Evolutionary conservation across 306 rosid species (phyloP).

Genomic region (Malus domestica): DNA sequence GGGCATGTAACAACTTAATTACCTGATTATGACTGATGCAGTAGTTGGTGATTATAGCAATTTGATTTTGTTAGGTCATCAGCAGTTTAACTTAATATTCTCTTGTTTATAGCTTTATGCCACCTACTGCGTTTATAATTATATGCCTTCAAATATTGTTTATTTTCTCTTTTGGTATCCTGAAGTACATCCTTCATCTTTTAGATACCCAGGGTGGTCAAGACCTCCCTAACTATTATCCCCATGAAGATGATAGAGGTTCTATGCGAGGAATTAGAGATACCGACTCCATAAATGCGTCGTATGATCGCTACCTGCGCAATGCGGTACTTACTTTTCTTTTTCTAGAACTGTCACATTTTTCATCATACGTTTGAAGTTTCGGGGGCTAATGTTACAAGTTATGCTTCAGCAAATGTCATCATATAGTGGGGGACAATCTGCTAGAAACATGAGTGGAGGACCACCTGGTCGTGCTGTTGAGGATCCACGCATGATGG

Average conservation of each 20-base stretch:
- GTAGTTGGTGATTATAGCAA: background rate
- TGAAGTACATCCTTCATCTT: slow-evolving; percentile 29
- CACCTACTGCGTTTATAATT: background rate
- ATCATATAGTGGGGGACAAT: slow-evolving; percentile 65
- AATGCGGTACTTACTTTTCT: slow-evolving; percentile 54
- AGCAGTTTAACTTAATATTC: background rate
- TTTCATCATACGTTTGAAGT: background rate
- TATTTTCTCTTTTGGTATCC: slow-evolving; percentile 13
- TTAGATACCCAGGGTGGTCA: slow-evolving; percentile 64
- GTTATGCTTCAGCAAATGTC: slow-evolving; percentile 57
- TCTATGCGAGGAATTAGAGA: slow-evolving; percentile 67
- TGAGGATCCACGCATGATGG: slow-evolving; percentile 56
- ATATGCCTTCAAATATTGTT: slow-evolving; percentile 3
- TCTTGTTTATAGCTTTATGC: background rate
- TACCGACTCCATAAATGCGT: slow-evolving; percentile 88
- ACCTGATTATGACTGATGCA: background rate
- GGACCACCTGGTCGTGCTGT: slow-evolving; percentile 48
- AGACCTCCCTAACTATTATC: slow-evolving; percentile 59
- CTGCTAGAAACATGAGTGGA: slow-evolving; percentile 60
- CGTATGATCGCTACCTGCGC: slow-evolving; percentile 88
- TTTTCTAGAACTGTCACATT: slow-evolving; percentile 13
- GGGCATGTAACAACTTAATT: background rate
- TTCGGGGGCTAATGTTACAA: slow-evolving; percentile 22
- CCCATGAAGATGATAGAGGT: slow-evolving; percentile 77
- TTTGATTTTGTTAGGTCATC: background rate